Base-by-base conservation (phyloP, 169 alveolate genomes). In the Plasmodium gaboni region DNA sequence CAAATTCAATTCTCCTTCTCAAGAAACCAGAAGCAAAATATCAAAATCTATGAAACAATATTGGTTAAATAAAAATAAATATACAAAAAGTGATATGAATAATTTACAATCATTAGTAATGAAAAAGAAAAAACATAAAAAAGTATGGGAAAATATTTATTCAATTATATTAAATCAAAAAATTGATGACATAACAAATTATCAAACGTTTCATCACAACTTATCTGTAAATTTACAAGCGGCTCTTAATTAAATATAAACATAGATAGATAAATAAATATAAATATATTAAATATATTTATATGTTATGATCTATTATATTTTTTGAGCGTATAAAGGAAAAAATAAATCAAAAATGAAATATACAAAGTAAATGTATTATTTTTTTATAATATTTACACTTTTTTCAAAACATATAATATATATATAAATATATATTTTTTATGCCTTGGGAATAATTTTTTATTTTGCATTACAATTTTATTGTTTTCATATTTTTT, bases 101-200 rank as follows among this genome's bases (percentile, higher is more conserved):
- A 83, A 83, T 55, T 67, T 57, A 50, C 85, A 67, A 44, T 72
- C 76, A n/a, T 2, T 69, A 15, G 50, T 67, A 9, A 64, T 48
- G 19, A 55, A 60, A 72, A 83, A 83, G 61, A 83, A 83, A 83
- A 83, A 69, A 61, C 91, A 83, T 28, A 83, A 83, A 70, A 83
- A 83, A 68, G 85, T 83, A 46, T 83, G 91, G 91, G 91, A 83
- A 26, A 64, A 83, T 67, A 83, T 83, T 55, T 83, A 83, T 60
- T 83, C 91, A n/a, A 26, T 83, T 83, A 83, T 83, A 51, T 83
- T 83, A 69, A 68, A 83, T 83, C 80, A 83, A 60, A 83, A 83
- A 59, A 28, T 38, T 9, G 83, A 72, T 24, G 91, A 83, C 38
- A 55, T 68, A 7, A 72, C 28, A 17, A 70, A 61, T 44, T 68